Evolutionary conservation across 768 basidiomycete genomes (phyloP).

Genomic region (Xerocomellus chrysenteron): DNA sequence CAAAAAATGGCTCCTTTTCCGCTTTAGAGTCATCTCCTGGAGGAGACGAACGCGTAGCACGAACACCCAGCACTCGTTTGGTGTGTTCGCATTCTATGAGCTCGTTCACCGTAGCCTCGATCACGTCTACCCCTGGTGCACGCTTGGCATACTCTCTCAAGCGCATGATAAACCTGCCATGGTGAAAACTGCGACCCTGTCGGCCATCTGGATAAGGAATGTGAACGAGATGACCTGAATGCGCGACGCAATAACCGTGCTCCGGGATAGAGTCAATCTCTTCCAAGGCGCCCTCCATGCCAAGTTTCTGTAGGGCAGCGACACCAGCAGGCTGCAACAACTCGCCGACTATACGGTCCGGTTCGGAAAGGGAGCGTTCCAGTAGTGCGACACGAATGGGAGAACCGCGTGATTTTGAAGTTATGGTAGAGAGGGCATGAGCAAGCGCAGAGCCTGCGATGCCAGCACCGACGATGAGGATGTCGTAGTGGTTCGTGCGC

Average conservation of each 20-base stretch:
- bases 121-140: conserved; percentile 68
- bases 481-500: conserved; percentile 51
- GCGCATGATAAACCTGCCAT: conserved; percentile 84
- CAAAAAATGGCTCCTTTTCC: conserved; percentile 58
- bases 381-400: conserved; percentile 80
- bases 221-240: conserved; percentile 61
- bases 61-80: conserved; percentile 63
- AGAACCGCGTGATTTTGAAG: conserved; percentile 38
- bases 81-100: conserved; percentile 59
- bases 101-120: conserved; percentile 83
- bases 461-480: conserved; percentile 90
- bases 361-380: conserved; percentile 89
- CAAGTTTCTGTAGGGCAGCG: conserved; percentile 70
- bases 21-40: conserved; percentile 27
- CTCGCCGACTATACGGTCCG: conserved; percentile 97
- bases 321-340: conserved; percentile 94
- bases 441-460: conserved; percentile 87
- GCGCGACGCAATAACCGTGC: conserved; percentile 83
- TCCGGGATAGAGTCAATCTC: conserved; percentile 85
- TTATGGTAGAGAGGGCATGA: conserved; percentile 69
- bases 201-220: conserved; percentile 81
- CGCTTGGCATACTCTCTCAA: conserved; percentile 64
- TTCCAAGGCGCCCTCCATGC: conserved; percentile 71
- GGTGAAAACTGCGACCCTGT: conserved; percentile 89
- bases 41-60: conserved; percentile 47